Percentiles rank a stretch among this genome's conserved stretches.
Evolutionary conservation across 2,329 filamentous ascomycete species (phyloP).

Genomic region (Kalaharituber pfeilii): DNA sequence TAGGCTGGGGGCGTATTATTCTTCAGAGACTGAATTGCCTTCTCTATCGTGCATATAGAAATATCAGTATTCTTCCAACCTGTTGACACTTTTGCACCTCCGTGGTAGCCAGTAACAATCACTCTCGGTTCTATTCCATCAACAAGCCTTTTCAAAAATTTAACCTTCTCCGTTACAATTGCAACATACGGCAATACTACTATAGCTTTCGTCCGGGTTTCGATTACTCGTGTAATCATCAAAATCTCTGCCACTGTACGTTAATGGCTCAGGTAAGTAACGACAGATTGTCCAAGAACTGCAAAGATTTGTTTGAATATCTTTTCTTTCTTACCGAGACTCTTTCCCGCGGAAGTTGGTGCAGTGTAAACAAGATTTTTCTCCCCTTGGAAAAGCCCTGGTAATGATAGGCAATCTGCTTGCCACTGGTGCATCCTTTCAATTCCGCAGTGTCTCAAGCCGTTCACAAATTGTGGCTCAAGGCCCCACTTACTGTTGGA

Average conservation of each 20-base stretch:
- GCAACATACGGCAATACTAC: conserved; percentile 62
- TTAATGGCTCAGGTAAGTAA: too few species aligned
- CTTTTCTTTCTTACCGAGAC: conserved; percentile 39
- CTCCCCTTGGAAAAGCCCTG: conserved; percentile 45
- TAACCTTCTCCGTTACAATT: conserved; percentile 61
- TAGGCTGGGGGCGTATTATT: conserved; percentile 2
- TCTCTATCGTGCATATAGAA: conserved; percentile 64
- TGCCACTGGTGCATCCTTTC: conserved; percentile 64
- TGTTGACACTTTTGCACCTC: conserved; percentile 48
- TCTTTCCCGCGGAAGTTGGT: conserved; percentile 63
- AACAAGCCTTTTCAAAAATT: conserved; percentile 52
- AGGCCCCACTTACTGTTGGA: conserved; percentile 47
- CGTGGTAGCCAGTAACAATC: conserved; percentile 55
- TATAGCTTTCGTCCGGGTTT: conserved; percentile 48
- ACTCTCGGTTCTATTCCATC: conserved; percentile 33
- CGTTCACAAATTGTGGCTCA: conserved; percentile 41
- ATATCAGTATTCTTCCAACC: conserved; percentile 62
- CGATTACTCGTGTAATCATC: conserved; percentile 51
- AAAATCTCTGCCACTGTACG: conserved; percentile 35
- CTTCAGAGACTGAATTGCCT: conserved; percentile 38
- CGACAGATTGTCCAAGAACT: too few species aligned
- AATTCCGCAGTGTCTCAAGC: conserved; percentile 51
- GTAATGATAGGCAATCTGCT: conserved; percentile 51
- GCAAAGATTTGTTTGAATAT: too few species aligned
- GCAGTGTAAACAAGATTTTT: conserved; percentile 64